phyloP scores from a whole-genome alignment of 83 land plant species.

The Diphasiastrum complanatum region DNA sequence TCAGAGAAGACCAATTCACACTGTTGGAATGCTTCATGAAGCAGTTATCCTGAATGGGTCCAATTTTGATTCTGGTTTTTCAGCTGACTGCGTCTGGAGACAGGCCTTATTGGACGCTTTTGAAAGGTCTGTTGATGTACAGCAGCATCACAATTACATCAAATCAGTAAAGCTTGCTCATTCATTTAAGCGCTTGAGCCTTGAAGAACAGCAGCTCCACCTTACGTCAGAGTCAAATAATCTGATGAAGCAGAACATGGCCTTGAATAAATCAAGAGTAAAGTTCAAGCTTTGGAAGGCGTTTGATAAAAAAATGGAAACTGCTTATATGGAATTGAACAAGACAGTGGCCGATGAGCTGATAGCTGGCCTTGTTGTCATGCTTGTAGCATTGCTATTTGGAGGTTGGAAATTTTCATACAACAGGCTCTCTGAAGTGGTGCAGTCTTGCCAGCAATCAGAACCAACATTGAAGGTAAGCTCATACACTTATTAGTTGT shows the following conservation, averaged over 20 bases:
- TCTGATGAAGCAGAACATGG: constrained; percentile 50
- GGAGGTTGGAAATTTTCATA: constrained; percentile 57
- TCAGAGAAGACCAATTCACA: too few species aligned
- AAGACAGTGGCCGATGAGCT: constrained; percentile 61
- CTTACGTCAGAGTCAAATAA: constrained; percentile 48
- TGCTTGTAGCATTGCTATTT: constrained; percentile 48
- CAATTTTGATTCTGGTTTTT: too few species aligned
- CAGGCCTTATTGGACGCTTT: too few species aligned
- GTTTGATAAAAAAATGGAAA: constrained; percentile 48
- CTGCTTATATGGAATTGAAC: constrained; percentile 49
- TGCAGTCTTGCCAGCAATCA: constrained; percentile 46
- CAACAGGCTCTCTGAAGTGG: constrained; percentile 38
- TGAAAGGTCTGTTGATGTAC: constrained; percentile 55
- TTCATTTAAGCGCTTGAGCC: constrained; percentile 31
- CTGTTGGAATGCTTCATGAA: too few species aligned
- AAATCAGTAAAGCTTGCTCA: constrained; percentile 51
- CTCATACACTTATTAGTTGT: neutral
- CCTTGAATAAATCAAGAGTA: constrained; percentile 52
- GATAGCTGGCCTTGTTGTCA: constrained; percentile 61
- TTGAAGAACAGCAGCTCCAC: constrained; percentile 46
- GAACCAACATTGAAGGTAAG: constrained; percentile 39
- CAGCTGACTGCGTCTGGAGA: too few species aligned
- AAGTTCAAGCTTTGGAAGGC: constrained; percentile 57
- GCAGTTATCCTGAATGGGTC: too few species aligned
- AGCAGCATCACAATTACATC: constrained; percentile 57